Evolutionary conservation across 2,329 filamentous ascomycete species (phyloP), one percentile per base, ranked within the genome.

Genomic region (Alternaria burnsii): DNA sequence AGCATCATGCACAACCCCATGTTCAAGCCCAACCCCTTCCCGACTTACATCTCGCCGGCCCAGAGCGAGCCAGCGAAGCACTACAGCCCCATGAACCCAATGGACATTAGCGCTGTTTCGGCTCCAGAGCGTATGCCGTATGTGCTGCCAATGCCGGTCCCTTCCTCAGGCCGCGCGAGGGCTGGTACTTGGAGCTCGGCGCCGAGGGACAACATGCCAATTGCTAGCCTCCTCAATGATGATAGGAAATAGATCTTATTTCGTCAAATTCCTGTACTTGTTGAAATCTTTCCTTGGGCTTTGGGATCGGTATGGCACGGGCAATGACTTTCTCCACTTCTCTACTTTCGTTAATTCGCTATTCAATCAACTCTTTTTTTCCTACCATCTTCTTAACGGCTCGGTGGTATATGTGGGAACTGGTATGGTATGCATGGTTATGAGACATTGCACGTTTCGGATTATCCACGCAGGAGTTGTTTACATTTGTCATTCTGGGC

Each of bases 221-320:
- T 80, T 63, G 75, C 77, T 16, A 75, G 76, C 53, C 61, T 80
- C 9, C 69, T 80, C 63, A 80, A 73, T 20, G 77, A 79, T 52
- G 76, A 79, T 58, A 75, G 73, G 71, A 76, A 78, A 52, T 63
- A 55, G 38, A 44, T 28, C 14, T 22, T 41, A 51, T 16, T 14
- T 24, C 22, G 4, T 36, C 3, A 46, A 46, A 11, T 58, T 30
- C 16, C 41, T 41, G 41, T 62, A 54, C 14, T 30, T 55, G 54
- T 53, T 52, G 46, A 10, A 8, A 41, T 52, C 12, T 20, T 32
- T 52, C 22, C 38, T 40, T 34, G 22, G 52, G 24, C 16, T 24
- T 41, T 59, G 50, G 54, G 26, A 46, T 26, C 24, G 40, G 46
- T 48, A 42, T 54, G 50, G 54, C 28, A 47, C 34, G 30, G 38